Conservation (phyloP, 2,329 filamentous ascomycete genomes). For the Coleophoma crateriformis region DNA sequence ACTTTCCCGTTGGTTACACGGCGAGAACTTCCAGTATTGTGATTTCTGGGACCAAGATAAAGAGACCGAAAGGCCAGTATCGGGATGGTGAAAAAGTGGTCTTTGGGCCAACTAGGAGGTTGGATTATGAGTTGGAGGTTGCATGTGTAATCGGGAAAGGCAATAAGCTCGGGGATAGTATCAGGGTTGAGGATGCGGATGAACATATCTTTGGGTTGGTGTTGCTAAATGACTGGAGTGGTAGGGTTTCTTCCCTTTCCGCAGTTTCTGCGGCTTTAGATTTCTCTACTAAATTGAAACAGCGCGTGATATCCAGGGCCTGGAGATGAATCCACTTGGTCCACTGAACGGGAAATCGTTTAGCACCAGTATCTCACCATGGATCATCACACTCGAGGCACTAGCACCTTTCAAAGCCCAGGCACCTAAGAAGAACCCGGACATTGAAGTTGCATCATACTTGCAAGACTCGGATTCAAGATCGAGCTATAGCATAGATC, state of each 20-base stretch:
- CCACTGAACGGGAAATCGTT: conserved; percentile 59
- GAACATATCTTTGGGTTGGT: conserved; percentile 59
- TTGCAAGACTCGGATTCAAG: conserved; percentile 27
- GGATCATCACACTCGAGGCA: conserved; percentile 56
- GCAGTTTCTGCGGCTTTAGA: neutral
- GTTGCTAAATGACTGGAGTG: conserved; percentile 57
- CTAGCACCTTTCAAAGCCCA: conserved; percentile 23
- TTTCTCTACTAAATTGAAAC: neutral
- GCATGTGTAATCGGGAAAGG: conserved; percentile 26
- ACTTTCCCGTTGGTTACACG: conserved; percentile 47
- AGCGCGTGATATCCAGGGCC: conserved; percentile 55
- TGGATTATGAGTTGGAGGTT: conserved; percentile 30
- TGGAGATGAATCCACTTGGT: conserved; percentile 56
- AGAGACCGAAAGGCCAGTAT: conserved; percentile 40
- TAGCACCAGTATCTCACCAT: conserved; percentile 53
- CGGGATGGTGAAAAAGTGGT: conserved; percentile 15
- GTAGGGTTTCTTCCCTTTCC: conserved; percentile 16
- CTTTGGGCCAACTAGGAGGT: conserved; percentile 10
- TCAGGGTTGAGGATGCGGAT: conserved; percentile 41
- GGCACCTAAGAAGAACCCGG: conserved; percentile 15
- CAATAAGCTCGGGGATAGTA: conserved; percentile 26
- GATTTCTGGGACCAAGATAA: conserved; percentile 39
- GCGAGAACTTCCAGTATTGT: conserved; percentile 49
- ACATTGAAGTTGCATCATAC: conserved; percentile 18
- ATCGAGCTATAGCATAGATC: conserved; percentile 27